A percentile compares a stretch with the other conserved stretches of the same genome.
Conservation (phyloP, 2,329 filamentous ascomycete species). For the Fusarium verrucosum region DNA sequence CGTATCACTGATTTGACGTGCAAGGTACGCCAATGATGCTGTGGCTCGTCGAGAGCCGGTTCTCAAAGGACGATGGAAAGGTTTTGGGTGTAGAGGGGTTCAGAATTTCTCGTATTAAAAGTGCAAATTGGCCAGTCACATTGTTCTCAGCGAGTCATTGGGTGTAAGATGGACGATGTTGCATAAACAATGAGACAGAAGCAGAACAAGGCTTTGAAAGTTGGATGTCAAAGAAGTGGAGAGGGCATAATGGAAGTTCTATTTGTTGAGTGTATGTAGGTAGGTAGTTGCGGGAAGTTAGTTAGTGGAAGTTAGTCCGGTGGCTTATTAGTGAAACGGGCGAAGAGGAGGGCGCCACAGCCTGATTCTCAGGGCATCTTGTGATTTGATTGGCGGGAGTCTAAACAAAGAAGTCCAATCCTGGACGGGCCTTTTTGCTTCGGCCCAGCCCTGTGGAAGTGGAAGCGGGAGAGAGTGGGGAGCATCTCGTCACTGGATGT, state of each 20-base stretch:
- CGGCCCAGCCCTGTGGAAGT: slow-evolving; percentile 33
- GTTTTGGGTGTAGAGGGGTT: slow-evolving; percentile 11
- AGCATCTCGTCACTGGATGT: neutral
- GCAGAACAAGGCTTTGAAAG: slow-evolving; percentile 2
- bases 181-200: neutral
- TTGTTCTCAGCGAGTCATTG: slow-evolving; percentile 3
- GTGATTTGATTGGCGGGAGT: slow-evolving; percentile 13
- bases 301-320: slow-evolving; percentile 3
- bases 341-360: slow-evolving; percentile 33
- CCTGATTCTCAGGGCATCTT: slow-evolving; percentile 16
- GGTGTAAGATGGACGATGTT: neutral
- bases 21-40: slow-evolving; percentile 29
- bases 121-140: slow-evolving; percentile 11
- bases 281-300: slow-evolving; percentile 12
- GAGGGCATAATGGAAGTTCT: slow-evolving; percentile 2
- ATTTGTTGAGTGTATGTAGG: neutral
- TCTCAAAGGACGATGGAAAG: slow-evolving; percentile 1
- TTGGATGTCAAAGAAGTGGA: slow-evolving; percentile 1
- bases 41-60: slow-evolving; percentile 20
- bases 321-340: slow-evolving; percentile 29
- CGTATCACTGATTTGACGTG: neutral
- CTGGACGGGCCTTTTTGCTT: slow-evolving; percentile 25
- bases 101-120: slow-evolving; percentile 12
- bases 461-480: slow-evolving; percentile 30
- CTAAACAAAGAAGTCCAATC: slow-evolving; percentile 21